Conservation (phyloP, 495 filamentous ascomycete genomes). For the Rhypophila decipiens region DNA sequence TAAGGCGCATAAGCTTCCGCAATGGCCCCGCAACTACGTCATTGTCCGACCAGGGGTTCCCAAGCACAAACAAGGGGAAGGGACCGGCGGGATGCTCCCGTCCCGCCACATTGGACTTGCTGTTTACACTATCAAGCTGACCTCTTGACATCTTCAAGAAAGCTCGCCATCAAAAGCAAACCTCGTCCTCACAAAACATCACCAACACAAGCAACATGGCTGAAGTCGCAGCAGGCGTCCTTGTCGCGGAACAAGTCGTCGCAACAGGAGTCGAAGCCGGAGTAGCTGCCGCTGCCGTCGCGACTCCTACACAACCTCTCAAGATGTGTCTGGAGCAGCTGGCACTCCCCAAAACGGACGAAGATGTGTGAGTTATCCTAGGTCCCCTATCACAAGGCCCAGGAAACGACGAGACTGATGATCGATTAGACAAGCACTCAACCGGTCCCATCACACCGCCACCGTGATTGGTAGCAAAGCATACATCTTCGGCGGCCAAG, state of each 20-base stretch:
- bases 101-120: too few relatives aligned
- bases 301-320: constrained; percentile 35
- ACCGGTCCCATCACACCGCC: constrained; percentile 40
- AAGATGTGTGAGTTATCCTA: constrained; percentile 9
- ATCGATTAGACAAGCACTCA: constrained; percentile 27
- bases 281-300: constrained; percentile 26
- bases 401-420: not conserved
- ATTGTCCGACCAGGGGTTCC: too few relatives aligned
- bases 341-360: constrained; percentile 18
- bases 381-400: not conserved
- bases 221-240: constrained; percentile 30
- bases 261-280: constrained; percentile 37
- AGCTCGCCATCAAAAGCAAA: too few relatives aligned
- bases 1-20: not conserved
- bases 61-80: too few relatives aligned
- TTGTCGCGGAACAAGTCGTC: constrained; percentile 37
- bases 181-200: too few relatives aligned
- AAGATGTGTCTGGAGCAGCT: constrained; percentile 37
- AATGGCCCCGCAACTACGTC: not conserved
- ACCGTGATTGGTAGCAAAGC: constrained; percentile 40
- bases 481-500: constrained; percentile 48
- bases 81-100: too few relatives aligned
- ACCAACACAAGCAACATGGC: too few relatives aligned
- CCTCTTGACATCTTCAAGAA: too few relatives aligned
- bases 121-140: too few relatives aligned